Base-by-base conservation (phyloP, 2,329 filamentous ascomycete genomes). In the Lasiodiplodia gonubiensis region DNA sequence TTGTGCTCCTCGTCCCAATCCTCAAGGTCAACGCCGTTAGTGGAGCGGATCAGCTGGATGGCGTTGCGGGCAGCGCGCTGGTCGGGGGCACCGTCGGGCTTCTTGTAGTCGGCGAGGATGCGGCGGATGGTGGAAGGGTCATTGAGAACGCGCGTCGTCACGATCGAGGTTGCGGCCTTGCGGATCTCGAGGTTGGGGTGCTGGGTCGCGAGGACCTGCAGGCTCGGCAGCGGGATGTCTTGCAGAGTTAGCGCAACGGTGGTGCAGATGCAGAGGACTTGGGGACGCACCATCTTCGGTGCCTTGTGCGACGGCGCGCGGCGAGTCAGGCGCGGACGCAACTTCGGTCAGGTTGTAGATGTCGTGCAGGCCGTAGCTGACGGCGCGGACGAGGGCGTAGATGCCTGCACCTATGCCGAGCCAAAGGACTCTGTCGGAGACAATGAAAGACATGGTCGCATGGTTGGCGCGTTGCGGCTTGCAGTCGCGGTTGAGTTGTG, bases 261-360 rank as follows among this genome's bases (percentile, higher is more conserved):
- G 30, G 78, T 76, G 59, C 42, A 84, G 79, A 18, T 74, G 76
- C 23, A 73, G 70, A 83, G 76, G 2, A 80, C 80, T 5, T 73
- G 66, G 37, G 81, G 74, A 46, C 77, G 76, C 74, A 81, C 81
- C 86, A 74, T 93, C 90, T 74, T 93, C 90, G 2, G 90, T 92
- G 27, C 90, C 88, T 76, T 93, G 69, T 23, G 68, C 69, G 25
- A 66, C 18, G 49, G 59, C 46, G 65, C 63, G 46, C 67, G 66
- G 87, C 61, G 90, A 87, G 75, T 90, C 89, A 42, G 88, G 88
- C 68, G 88, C 86, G 42, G 87, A 85, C 68, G 87, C 88, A 73
- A 95, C 86, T 77, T 89, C 85, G 70, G 90, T 90, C 64, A 89
- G 83, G 72, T 88, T 83, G 70, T 88, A 85, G 71, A 90, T 87